A percentile compares a stretch with the other conserved stretches of the same genome.
Evolutionary conservation across 805 yeast genomes (phyloP).

Genomic region (Torulaspora microellipsoides): DNA sequence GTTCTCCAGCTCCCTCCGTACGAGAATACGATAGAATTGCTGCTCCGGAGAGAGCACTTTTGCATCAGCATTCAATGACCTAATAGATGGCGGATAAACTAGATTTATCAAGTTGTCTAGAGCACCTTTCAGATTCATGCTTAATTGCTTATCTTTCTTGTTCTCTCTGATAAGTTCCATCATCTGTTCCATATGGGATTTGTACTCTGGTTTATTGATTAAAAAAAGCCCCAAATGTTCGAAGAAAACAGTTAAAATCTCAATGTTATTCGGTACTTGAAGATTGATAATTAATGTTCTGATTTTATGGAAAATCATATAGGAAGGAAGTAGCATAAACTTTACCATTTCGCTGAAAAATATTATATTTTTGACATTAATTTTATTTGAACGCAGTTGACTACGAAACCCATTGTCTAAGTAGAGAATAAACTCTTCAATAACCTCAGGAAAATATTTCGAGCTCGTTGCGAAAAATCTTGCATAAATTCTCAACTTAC

Average conservation of each 20-base stretch:
- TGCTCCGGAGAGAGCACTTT: conserved; percentile 41
- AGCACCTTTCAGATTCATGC: conserved; percentile 52
- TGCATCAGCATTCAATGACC: conserved; percentile 29
- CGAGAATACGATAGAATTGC: conserved; percentile 44
- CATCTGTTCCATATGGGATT: conserved; percentile 58
- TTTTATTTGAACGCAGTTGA: conserved; percentile 49
- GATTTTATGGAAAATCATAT: conserved; percentile 68
- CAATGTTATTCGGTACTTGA: conserved; percentile 56
- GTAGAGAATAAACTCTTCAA: conserved; percentile 47
- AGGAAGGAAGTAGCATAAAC: conserved; percentile 68
- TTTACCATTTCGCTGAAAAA: conserved; percentile 74
- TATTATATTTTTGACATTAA: conserved; percentile 53
- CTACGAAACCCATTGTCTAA: conserved; percentile 59
- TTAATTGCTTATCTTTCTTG: conserved; percentile 45
- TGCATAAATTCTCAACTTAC: conserved; percentile 48
- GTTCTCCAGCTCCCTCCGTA: conserved; percentile 47
- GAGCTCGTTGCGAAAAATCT: conserved; percentile 65
- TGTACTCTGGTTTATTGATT: conserved; percentile 51
- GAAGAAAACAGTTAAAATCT: conserved; percentile 61
- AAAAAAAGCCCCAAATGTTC: conserved; percentile 70
- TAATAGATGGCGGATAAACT: conserved; percentile 51
- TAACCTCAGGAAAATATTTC: conserved; percentile 45
- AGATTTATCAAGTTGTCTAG: conserved; percentile 51
- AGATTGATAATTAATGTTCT: conserved; percentile 52
- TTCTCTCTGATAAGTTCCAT: conserved; percentile 49